Base-by-base conservation (phyloP, 164 flowering plant species). In the Nelumbo lutea region DNA sequence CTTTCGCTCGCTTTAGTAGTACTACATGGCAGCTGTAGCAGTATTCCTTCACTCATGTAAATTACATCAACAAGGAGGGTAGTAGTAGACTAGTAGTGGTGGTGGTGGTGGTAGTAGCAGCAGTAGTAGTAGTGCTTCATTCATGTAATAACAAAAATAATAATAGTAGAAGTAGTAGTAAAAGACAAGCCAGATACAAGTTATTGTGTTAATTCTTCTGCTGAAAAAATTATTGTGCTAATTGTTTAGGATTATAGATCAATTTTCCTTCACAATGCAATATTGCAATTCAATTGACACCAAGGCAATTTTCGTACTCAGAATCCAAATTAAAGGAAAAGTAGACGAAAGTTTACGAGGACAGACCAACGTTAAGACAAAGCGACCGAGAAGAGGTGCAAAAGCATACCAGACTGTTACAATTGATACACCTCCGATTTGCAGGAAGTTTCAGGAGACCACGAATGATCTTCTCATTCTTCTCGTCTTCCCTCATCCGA, bases 401-500 rank as follows among this genome's bases (percentile, higher is more conserved):
- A 59, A 47, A 42, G 4, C 85, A 38, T 83, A 93, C 98, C 93
- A 91, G 80, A 73, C 92, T 88, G 69, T 88, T 88, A 69, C 98
- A 93, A 75, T 93, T 93, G 68, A 91, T 88, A 72, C 98, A 93
- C 73, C 86, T 81, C n/a, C 90, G 85, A 79, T 93, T 93, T 44
- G 78, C 87, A 0, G 90, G 84, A 15, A 83, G 90, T 67, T 91
- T 93, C 44, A 89, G 84, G 70, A 93, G 93, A 71, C 87, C 84
- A 9, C 99, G 85, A 68, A 95, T 95, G 62, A 82, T 80, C 71
- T 86, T 83, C 82, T 95, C 99, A 61, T 90, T 89, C 71, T 83
- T 92, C 81, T 95, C 98, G 41, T 91, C 98, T 60, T 93, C 98
- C 80, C 85, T 93, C 77, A 86, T 13, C 64, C 94, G 80, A 82